These are phyloP conservation scores for Colletotrichum neosansevieriae DNA, from an alignment of 2,329 filamentous ascomycete species.

Conservation along the genomic window DNA sequence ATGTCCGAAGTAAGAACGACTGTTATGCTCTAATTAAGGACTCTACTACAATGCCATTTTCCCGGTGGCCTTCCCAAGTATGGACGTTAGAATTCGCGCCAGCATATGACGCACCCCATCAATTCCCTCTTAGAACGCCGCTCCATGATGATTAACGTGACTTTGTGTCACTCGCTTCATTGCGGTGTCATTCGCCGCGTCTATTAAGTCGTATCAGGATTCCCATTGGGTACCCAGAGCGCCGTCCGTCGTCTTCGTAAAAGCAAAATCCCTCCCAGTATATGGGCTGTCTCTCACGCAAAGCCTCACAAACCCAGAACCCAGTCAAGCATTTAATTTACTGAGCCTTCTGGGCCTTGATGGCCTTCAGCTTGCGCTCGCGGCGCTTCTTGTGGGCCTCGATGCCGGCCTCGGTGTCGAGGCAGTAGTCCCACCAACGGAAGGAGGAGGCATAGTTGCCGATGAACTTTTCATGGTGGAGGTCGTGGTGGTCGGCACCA, in stretches of 20 bases:
- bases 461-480: slow-evolving; percentile 98
- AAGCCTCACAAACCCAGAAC: not conserved
- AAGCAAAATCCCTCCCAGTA: not conserved
- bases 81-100: slow-evolving; percentile 35
- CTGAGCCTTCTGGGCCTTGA: slow-evolving; percentile 77
- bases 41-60: slow-evolving; percentile 39
- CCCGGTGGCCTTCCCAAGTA: slow-evolving; percentile 34
- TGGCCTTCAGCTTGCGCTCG: slow-evolving; percentile 77
- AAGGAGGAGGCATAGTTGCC: slow-evolving; percentile 99
- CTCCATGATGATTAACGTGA: slow-evolving; percentile 40
- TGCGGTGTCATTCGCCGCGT: slow-evolving; percentile 26
- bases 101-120: slow-evolving; percentile 28
- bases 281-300: not conserved
- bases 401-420: slow-evolving; percentile 93
- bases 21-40: slow-evolving; percentile 35
- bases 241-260: not conserved
- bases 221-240: slow-evolving; percentile 16
- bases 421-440: slow-evolving; percentile 96
- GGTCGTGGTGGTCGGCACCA: slow-evolving; percentile 94
- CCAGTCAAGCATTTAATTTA: slow-evolving; percentile 54
- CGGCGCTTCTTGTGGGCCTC: slow-evolving; percentile 88
- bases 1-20: not conserved
- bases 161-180: slow-evolving; percentile 32
- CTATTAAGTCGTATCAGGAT: slow-evolving; percentile 33
- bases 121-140: slow-evolving; percentile 40